Percentiles rank a stretch among this genome's conserved stretches.
These are phyloP conservation scores for Pseudogymnoascus sp. DNA, from an alignment of 2,329 filamentous ascomycete genomes.

Conservation along the genomic window DNA sequence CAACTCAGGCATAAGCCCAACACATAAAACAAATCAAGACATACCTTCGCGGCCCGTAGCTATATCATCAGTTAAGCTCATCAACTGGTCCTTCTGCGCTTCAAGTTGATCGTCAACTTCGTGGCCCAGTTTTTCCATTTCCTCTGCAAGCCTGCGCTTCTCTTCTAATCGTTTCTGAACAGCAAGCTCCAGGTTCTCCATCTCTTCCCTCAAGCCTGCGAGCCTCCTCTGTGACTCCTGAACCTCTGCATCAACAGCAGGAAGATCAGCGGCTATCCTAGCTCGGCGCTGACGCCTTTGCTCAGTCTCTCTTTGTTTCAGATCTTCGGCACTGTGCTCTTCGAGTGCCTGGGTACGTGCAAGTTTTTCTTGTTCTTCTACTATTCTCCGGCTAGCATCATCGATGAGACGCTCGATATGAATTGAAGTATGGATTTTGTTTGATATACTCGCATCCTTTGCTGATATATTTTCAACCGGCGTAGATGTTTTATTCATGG, in stretches of 20 bases:
- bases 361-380: conserved; percentile 21
- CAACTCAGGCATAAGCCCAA: background rate
- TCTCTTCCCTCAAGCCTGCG: conserved; percentile 25
- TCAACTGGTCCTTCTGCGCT: conserved; percentile 28
- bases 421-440: conserved; percentile 22
- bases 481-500: conserved; percentile 17
- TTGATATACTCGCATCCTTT: conserved; percentile 12
- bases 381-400: conserved; percentile 18
- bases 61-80: conserved; percentile 23
- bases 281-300: conserved; percentile 26
- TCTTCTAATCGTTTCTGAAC: conserved; percentile 27
- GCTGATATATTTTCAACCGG: conserved; percentile 9
- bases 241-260: conserved; percentile 29
- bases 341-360: conserved; percentile 23
- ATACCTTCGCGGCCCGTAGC: conserved; percentile 16
- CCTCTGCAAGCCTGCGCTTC: conserved; percentile 28
- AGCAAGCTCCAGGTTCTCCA: conserved; percentile 26
- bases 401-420: conserved; percentile 24
- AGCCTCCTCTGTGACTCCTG: conserved; percentile 24
- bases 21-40: background rate
- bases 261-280: conserved; percentile 27
- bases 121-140: conserved; percentile 27
- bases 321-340: conserved; percentile 19
- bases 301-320: conserved; percentile 22
- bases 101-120: conserved; percentile 31